phyloP scores from a whole-genome alignment of 31 red algal species.

The Odonthalia washingtoniensis region DNA sequence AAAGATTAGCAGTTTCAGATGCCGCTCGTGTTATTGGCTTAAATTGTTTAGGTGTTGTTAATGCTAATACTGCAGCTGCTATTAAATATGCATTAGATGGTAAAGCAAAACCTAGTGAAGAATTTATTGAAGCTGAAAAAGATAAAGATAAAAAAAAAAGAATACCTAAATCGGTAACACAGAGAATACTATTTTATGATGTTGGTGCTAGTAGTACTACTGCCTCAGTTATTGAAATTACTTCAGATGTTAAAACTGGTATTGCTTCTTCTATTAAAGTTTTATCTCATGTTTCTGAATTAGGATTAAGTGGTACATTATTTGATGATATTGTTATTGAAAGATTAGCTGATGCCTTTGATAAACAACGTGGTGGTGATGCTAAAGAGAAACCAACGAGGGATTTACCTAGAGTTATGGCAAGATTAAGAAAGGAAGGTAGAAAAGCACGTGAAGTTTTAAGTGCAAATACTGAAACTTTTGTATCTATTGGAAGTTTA shows the following conservation, averaged over 20 bases:
- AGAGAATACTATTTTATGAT: slow-evolving; percentile 88
- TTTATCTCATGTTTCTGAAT: slow-evolving; percentile 81
- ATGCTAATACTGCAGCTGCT: slow-evolving; percentile 86
- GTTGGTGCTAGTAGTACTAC: slow-evolving; percentile 77
- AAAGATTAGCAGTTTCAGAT: slow-evolving; percentile 71
- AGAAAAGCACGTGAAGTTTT: slow-evolving; percentile 86
- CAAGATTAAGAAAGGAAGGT: slow-evolving; percentile 81
- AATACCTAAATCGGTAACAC: slow-evolving; percentile 55
- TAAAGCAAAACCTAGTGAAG: slow-evolving; percentile 69
- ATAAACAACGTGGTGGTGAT: slow-evolving; percentile 54
- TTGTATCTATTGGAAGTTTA: slow-evolving; percentile 72
- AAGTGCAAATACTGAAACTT: slow-evolving; percentile 87
- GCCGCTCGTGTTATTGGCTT: slow-evolving; percentile 80
- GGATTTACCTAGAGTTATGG: slow-evolving; percentile 68
- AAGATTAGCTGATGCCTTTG: slow-evolving; percentile 65
- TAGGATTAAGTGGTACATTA: slow-evolving; percentile 64
- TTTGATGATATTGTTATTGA: slow-evolving; percentile 75
- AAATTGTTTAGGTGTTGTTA: slow-evolving; percentile 83
- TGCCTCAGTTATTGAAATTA: slow-evolving; percentile 77
- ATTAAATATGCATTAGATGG: slow-evolving; percentile 87
- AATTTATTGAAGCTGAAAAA: slow-evolving; percentile 46
- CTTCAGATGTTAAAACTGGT: slow-evolving; percentile 73
- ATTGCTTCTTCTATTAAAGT: slow-evolving; percentile 68
- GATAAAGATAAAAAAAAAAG: slow-evolving; percentile 72
- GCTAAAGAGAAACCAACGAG: slow-evolving; percentile 44